Conservation (phyloP, 768 basidiomycete species). For the Boletellus ananas region DNA sequence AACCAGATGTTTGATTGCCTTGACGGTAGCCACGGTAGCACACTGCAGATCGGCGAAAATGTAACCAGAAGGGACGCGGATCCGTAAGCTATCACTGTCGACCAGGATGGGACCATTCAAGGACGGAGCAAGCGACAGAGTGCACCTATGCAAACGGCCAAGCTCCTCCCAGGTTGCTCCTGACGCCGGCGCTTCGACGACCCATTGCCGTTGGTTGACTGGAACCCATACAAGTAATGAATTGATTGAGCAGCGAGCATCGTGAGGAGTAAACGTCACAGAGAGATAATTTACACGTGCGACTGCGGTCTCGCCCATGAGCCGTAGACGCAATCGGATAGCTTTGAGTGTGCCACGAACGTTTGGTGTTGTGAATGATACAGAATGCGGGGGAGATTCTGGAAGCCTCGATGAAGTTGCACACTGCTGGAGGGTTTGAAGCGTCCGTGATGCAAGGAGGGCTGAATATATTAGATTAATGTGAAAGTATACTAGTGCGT, state of each 20-base stretch:
- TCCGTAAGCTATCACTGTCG: constrained; percentile 57
- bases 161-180: constrained; percentile 74
- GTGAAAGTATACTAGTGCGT: constrained; percentile 50
- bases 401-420: constrained; percentile 14
- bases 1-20: constrained; percentile 68
- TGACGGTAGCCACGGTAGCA: constrained; percentile 63
- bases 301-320: constrained; percentile 48
- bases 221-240: constrained; percentile 57
- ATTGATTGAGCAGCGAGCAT: constrained; percentile 34
- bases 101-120: constrained; percentile 44
- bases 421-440: constrained; percentile 38
- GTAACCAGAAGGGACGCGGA: constrained; percentile 82
- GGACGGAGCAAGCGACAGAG: constrained; percentile 32
- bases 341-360: constrained; percentile 37
- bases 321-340: constrained; percentile 44
- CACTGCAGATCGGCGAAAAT: constrained; percentile 72
- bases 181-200: constrained; percentile 23
- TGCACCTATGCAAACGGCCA: constrained; percentile 52
- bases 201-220: constrained; percentile 36
- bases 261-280: constrained; percentile 14
- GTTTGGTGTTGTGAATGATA: constrained; percentile 16
- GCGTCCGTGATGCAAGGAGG: constrained; percentile 56
- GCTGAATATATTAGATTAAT: constrained; percentile 67
- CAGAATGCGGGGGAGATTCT: constrained; percentile 16
- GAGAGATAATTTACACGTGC: constrained; percentile 32